phyloP scores from a whole-genome alignment of 306 rosid genomes.

The Styphnolobium japonicum region DNA sequence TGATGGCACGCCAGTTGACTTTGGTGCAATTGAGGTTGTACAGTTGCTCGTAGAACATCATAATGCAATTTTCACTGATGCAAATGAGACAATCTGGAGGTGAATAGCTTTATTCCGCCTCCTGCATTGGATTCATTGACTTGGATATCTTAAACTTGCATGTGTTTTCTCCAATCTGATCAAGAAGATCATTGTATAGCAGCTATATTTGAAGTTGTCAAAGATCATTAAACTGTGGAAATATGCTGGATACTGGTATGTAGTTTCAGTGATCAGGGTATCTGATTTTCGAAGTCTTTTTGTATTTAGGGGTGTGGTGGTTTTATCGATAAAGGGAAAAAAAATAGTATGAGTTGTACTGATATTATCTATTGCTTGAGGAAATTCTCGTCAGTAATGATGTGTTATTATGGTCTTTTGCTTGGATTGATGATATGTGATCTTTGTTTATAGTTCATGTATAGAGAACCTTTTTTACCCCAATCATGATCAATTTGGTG shows the following conservation, averaged over 20 bases:
- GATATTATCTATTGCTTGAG: conserved; percentile 15
- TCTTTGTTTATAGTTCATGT: conserved; percentile 11
- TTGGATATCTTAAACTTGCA: conserved; percentile 5
- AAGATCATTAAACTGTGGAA: conserved; percentile 3
- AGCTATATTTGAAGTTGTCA: conserved; percentile 6
- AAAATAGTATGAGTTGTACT: neutral
- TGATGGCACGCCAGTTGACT: conserved; percentile 77
- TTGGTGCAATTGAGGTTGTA: conserved; percentile 83
- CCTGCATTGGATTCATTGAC: conserved; percentile 21
- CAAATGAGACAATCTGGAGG: conserved; percentile 94
- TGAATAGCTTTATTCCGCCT: conserved; percentile 19
- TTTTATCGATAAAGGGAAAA: neutral
- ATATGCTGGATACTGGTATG: conserved; percentile 16
- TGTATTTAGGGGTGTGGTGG: neutral
- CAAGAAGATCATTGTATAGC: conserved; percentile 2
- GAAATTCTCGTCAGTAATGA: neutral
- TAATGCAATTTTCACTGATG: conserved; percentile 89
- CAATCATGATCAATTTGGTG: conserved; percentile 5
- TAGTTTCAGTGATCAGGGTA: conserved; percentile 8
- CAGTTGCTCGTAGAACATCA: conserved; percentile 96
- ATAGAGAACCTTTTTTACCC: neutral
- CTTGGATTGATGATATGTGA: conserved; percentile 14
- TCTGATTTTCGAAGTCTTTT: conserved; percentile 6
- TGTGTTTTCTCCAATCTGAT: conserved; percentile 21
- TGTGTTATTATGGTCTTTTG: conserved; percentile 10